Conservation (phyloP, 441 rosid genomes). For the Omphalea diandra region DNA sequence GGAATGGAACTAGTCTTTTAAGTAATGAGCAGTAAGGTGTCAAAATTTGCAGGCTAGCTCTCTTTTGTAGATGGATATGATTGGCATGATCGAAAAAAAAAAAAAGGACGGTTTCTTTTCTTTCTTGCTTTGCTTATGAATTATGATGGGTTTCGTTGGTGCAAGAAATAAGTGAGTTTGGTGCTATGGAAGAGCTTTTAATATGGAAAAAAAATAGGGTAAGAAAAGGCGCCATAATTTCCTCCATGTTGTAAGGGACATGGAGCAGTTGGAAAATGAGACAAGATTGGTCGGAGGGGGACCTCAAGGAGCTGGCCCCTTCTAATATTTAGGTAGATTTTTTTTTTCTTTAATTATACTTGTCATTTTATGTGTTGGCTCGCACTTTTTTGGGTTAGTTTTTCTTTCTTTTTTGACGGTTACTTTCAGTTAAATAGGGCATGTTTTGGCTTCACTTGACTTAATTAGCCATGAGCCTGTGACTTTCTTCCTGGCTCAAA, state of each 20-base stretch:
- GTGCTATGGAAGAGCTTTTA: constrained; percentile 23
- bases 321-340: constrained; percentile 24
- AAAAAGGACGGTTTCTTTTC: constrained; percentile 26
- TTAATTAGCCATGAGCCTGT: not conserved
- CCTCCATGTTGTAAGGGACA: constrained; percentile 90
- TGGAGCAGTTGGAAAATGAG: constrained; percentile 52
- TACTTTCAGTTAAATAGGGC: constrained; percentile 35
- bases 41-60: constrained; percentile 15
- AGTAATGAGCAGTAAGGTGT: constrained; percentile 15
- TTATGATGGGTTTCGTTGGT: not conserved
- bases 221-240: constrained; percentile 61
- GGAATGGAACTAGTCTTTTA: not conserved
- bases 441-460: constrained; percentile 13
- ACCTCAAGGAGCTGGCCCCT: constrained; percentile 33
- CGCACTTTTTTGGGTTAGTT: not conserved
- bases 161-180: constrained; percentile 16
- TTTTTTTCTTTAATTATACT: not conserved
- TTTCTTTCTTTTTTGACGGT: constrained; percentile 27
- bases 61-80: constrained; percentile 32
- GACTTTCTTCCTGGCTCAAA: not conserved
- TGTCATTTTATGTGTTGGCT: constrained; percentile 13
- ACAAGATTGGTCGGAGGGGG: constrained; percentile 66
- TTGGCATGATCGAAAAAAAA: constrained; percentile 9
- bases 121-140: constrained; percentile 10
- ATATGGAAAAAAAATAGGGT: constrained; percentile 18